Evolutionary conservation across 768 basidiomycete genomes (phyloP), one percentile per base, ranked within the genome.

Genomic region (Pleurotus eryngii): DNA sequence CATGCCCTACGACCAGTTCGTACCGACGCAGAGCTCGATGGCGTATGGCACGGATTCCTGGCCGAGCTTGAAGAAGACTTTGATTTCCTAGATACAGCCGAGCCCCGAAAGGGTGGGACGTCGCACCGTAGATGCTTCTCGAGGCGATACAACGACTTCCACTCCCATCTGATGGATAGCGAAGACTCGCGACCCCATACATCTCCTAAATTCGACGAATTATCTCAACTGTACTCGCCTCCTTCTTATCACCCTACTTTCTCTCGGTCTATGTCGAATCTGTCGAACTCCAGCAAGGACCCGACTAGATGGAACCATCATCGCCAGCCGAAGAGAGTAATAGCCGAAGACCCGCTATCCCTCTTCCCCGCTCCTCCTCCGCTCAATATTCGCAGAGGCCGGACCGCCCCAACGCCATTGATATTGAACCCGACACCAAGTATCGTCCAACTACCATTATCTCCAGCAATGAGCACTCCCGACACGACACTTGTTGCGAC

Each of bases 401-500:
- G 55, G 56, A 30, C 58, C 5, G 58, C 72, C 27, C 74, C 76
- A 35, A 70, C 73, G 55, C 75, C 77, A 22, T 71, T 80, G 51
- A 66, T 75, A 17, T 64, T 80, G 48, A 64, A 61, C 27, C 68
- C 69, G 35, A 65, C 63, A 11, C 59, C 71, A 35, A 60, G 64
- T 37, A 63, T 69, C 47, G 65, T 65, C 20, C 62, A 68, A 22
- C 64, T 72, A 20, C 68, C 74, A 8, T 69, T 73, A 48, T 70
- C 74, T 15, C 71, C 73, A 0, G 57, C 63, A 12, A 48, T 57
- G 17, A 72, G 70, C 56, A 75, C 76, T 22, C 60, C 61, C 39
- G 74, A 78, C 58, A 76, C 76, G 43, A 80, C 77, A 17, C 76
- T 78, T 2, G 60, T 76, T 11, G 65, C 71, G 50, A 79, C 77